Percentiles rank a stretch among this genome's conserved stretches.
Conservation (phyloP, 176 grass and related monocot genomes). For the Cenchrus americanus region DNA sequence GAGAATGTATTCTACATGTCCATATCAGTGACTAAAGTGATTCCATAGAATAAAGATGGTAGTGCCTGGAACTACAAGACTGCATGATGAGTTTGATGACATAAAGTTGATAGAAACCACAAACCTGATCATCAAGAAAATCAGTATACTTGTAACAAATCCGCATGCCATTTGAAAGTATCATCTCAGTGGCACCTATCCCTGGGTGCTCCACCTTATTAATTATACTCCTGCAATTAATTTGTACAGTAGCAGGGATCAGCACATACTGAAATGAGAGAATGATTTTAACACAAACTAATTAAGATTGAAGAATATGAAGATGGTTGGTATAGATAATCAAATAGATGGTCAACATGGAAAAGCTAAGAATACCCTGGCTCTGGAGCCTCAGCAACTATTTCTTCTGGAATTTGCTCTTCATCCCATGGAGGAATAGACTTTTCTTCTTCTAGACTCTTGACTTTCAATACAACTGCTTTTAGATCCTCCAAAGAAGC, state of each 20-base stretch:
- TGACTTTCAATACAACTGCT: conserved; percentile 74
- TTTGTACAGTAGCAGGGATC: conserved; percentile 27
- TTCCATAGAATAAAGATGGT: conserved; percentile 29
- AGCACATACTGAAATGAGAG: conserved; percentile 7
- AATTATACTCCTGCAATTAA: conserved; percentile 73
- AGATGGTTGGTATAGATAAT: conserved; percentile 20
- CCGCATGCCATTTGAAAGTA: conserved; percentile 96
- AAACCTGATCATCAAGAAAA: conserved; percentile 99
- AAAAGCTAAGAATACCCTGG: conserved; percentile 68
- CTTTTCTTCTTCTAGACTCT: conserved; percentile 69
- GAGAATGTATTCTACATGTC: conserved; percentile 1
- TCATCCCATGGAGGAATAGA: conserved; percentile 90
- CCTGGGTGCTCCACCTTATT: conserved; percentile 76
- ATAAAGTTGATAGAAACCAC: conserved; percentile 29
- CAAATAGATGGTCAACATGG: neutral
- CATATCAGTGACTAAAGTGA: neutral
- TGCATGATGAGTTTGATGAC: neutral
- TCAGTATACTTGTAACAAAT: conserved; percentile 98
- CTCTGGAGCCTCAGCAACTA: conserved; percentile 77
- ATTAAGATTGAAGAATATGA: conserved; percentile 34
- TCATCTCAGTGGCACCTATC: conserved; percentile 91
- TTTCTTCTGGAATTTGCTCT: conserved; percentile 97
- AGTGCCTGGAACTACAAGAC: conserved; percentile 5
- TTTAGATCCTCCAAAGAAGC: conserved; percentile 87
- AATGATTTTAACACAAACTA: neutral